Percentiles rank a stretch among this genome's conserved stretches.
Conservation (phyloP, 306 rosid species). For the Inga leiocalycina region DNA sequence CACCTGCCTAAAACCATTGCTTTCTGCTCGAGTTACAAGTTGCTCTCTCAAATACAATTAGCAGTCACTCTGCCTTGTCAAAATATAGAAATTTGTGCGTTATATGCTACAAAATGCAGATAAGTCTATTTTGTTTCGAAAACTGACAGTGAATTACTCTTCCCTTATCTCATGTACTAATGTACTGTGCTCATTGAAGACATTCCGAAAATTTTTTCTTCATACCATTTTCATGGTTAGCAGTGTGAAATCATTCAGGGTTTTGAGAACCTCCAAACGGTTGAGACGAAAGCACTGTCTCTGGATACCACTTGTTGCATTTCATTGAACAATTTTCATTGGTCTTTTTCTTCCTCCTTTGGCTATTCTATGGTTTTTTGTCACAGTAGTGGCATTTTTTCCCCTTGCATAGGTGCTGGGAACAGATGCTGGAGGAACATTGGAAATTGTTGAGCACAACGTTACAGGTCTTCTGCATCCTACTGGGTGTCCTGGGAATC, state of each 20-base stretch:
- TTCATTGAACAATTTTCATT: neutral
- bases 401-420: slow-evolving; percentile 71
- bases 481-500: slow-evolving; percentile 58
- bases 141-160: neutral
- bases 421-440: slow-evolving; percentile 88
- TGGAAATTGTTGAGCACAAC: slow-evolving; percentile 84
- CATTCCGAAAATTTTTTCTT: neutral
- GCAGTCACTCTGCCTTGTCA: neutral
- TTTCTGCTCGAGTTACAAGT: neutral
- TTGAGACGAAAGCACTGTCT: neutral
- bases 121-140: neutral
- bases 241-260: neutral
- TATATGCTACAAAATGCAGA: neutral
- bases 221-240: neutral
- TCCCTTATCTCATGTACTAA: neutral
- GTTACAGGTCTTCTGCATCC: slow-evolving; percentile 88
- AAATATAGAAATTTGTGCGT: neutral
- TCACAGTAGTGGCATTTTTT: neutral
- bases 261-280: neutral
- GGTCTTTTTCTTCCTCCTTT: neutral
- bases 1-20: neutral
- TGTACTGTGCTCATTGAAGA: neutral
- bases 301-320: neutral
- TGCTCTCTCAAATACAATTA: neutral
- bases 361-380: neutral